Evolutionary conservation across 306 rosid genomes (phyloP), one percentile per base, ranked within the genome.

Genomic region (Crotalaria pallida): DNA sequence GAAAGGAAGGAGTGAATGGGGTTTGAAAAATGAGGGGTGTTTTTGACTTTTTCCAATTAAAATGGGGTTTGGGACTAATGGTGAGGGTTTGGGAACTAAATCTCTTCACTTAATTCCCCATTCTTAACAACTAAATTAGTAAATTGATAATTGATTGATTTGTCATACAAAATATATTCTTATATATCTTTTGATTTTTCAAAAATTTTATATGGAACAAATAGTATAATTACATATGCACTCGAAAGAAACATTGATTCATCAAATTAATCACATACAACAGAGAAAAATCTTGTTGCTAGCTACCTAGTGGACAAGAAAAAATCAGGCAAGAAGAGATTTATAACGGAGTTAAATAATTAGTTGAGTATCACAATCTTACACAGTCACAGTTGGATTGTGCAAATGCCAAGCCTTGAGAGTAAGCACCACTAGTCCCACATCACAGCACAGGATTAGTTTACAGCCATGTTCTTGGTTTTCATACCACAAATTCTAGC

Each of bases 311-410:
- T 47, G 65, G 65, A 7, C 41, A 7, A 36, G 58, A 19, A 53
- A 73, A 59, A 45, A 45, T 34, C 40, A 47, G 63, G 78, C 50
- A 71, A 63, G 55, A 40, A 67, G 44, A 33, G 7, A 52, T 6
- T n/a, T 62, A 47, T 52, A 68, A 47, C 44, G 7, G 18, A 79
- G 22, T 59, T 3, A 36, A 52, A 47, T 50, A 24, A 69, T 73
- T 79, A 81, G 80, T 62, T 88, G 73, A 66, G 68, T 65, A 59
- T 88, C 77, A 61, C 77, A 73, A 12, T 84, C 82, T 56, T 1
- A 53, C 34, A 22, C 18, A 10, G 40, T 56, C 0, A 53, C 41
- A 22, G 13, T 13, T 58, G 80, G 69, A 77, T 22, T 41, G 49
- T 49, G 60, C 24, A 40, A 67, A 45, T 80, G 76, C 81, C 82